These are phyloP conservation scores for Schoenoplectus tabernaemontani DNA, from an alignment of 202 grass and related monocot species.

Conservation along the genomic window DNA sequence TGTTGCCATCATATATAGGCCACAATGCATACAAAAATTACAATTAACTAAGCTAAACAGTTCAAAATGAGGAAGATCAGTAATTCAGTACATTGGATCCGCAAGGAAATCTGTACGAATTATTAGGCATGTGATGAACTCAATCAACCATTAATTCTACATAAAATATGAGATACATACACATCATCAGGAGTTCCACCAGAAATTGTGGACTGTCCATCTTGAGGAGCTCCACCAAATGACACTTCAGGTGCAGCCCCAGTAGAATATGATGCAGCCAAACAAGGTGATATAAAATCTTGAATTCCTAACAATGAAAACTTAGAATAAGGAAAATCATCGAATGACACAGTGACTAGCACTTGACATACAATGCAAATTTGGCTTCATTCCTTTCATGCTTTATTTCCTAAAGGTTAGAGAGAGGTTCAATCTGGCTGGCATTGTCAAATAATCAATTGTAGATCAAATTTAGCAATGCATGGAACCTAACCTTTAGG, in stretches of 20 bases:
- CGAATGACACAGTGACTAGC: background rate
- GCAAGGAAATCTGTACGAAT: background rate
- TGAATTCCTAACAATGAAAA: conserved; percentile 19
- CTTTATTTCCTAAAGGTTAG: background rate
- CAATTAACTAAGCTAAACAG: background rate
- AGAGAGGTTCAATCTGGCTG: background rate
- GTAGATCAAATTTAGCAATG: background rate
- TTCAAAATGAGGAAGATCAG: background rate
- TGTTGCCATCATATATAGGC: background rate
- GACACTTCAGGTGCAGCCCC: conserved; percentile 57
- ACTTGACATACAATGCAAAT: background rate
- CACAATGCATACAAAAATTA: background rate
- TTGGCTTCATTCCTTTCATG: background rate
- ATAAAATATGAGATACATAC: conserved; percentile 33
- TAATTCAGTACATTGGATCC: background rate
- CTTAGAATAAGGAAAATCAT: background rate
- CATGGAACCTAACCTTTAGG: background rate
- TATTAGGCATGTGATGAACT: background rate
- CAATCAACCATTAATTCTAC: background rate
- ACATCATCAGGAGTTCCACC: conserved; percentile 26
- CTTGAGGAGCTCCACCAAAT: conserved; percentile 37
- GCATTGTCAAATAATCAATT: background rate
- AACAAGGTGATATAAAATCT: conserved; percentile 38
- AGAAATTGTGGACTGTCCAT: conserved; percentile 40
- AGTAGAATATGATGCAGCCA: conserved; percentile 45